Percentiles rank a stretch among this genome's conserved stretches.
These are phyloP conservation scores for Puccinellia tenuiflora DNA, from an alignment of 176 grass and related monocot species.

Conservation along the genomic window DNA sequence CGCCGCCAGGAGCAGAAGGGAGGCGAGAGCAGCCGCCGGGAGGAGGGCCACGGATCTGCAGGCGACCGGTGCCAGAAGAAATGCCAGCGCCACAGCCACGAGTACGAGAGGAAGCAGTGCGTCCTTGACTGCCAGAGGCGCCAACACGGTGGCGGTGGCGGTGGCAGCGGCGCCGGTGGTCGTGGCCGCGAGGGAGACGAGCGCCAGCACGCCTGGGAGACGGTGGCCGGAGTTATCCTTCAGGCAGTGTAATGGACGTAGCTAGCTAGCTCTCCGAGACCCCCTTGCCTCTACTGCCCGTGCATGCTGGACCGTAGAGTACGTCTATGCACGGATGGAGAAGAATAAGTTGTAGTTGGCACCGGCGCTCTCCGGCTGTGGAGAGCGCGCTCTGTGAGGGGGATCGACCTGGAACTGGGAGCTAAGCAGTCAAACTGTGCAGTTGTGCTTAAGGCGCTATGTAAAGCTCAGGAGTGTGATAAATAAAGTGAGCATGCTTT, in stretches of 20 bases:
- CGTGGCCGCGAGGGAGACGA: slow-evolving; percentile 3
- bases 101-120: neutral
- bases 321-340: neutral
- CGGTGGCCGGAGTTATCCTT: slow-evolving; percentile 27
- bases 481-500: neutral
- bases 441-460: neutral
- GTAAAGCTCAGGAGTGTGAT: neutral
- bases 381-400: neutral
- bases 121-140: neutral
- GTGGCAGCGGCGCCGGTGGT: neutral
- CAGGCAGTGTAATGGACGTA: neutral
- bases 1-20: neutral
- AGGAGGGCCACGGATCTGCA: neutral
- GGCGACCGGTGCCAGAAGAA: neutral
- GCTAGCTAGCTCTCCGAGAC: neutral
- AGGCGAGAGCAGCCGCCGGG: neutral
- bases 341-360: neutral
- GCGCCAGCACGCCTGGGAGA: neutral
- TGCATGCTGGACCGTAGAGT: neutral
- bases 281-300: neutral
- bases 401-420: neutral
- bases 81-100: neutral
- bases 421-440: neutral
- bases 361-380: neutral
- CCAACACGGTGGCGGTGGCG: neutral